Evolutionary conservation across 2,329 filamentous ascomycete species (phyloP), one percentile per base, ranked within the genome.

Genomic region (Diaporthe longicolla): DNA sequence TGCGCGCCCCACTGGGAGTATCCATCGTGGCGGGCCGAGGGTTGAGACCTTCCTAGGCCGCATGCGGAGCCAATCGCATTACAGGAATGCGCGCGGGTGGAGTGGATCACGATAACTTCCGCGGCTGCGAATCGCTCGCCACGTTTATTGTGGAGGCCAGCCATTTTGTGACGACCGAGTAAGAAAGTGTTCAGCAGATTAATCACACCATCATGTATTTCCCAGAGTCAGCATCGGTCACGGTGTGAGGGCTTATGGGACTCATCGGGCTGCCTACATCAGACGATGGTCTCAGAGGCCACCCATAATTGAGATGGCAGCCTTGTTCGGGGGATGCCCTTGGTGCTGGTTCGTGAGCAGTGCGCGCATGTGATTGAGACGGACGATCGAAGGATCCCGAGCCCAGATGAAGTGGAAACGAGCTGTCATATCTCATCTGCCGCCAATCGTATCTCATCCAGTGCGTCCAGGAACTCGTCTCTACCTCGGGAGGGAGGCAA

Each of bases 21-120:
- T 50, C 63, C 63, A 68, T 68, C n/a, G 48, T 68, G 63, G 63
- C 63, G 63, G 63, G 48, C 63, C 63, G 63, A 68, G 45, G 63
- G 32, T 52, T 68, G 48, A 54, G 48, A 68, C 48, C 48, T 48
- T 68, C 45, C 63, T 52, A 68, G 32, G 48, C 63, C 45, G 45
- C 21, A 52, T 71, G 69, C n/a, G 55, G 57, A 43, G 50, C 70
- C 70, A 71, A 71, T 71, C 70, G 70, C 70, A 71, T 71, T 61
- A 63, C 48, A 71, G 40, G 11, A 50, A 40, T 4, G 11, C 19
- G n/a, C 5, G 7, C 37, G 5, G 24, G 24, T 11, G 1, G 24
- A 17, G 69, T 40, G 55, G 55, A 61, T 52, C 32, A 52, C 40
- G 69, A 52, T 54, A 59, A 45, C 40, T 40, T 26, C 15, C 69